phyloP scores from a whole-genome alignment of 2,329 filamentous ascomycete genomes.

The Cordyceps pruinosa region DNA sequence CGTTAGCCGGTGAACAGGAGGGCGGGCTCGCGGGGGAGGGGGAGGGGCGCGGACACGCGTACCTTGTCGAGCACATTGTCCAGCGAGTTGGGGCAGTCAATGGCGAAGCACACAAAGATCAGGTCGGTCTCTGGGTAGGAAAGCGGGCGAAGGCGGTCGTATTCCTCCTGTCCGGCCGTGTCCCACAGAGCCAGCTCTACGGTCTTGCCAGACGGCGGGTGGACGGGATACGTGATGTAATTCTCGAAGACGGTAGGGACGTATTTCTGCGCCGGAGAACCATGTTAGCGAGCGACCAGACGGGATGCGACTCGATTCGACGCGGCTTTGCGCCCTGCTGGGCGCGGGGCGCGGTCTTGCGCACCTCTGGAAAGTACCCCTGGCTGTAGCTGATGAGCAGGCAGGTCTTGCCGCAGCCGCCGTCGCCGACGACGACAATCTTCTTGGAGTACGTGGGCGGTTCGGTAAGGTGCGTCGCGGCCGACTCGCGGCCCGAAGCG shows the following conservation, averaged over 20 bases:
- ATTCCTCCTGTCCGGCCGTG: slow-evolving; percentile 97
- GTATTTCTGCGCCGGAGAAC: slow-evolving; percentile 75
- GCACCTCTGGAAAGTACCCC: slow-evolving; percentile 96
- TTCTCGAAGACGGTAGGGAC: slow-evolving; percentile 99
- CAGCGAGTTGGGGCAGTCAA: slow-evolving; percentile 95
- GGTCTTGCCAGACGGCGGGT: slow-evolving; percentile 81
- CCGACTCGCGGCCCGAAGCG: slow-evolving; percentile 68
- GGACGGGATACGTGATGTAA: slow-evolving; percentile 95
- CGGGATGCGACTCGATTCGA: slow-evolving; percentile 5
- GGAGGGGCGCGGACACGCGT: too few species aligned
- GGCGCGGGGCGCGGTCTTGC: slow-evolving; percentile 17
- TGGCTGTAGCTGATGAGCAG: slow-evolving; percentile 97
- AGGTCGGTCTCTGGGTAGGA: slow-evolving; percentile 98
- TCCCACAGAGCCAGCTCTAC: slow-evolving; percentile 98
- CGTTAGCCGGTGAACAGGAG: too few species aligned
- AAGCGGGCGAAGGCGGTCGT: slow-evolving; percentile 88
- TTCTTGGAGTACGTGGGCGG: slow-evolving; percentile 96
- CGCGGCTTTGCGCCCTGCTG: not conserved
- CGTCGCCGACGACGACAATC: slow-evolving; percentile 96
- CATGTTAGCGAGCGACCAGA: slow-evolving; percentile 4
- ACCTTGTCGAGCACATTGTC: slow-evolving; percentile 99
- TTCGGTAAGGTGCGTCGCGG: slow-evolving; percentile 79
- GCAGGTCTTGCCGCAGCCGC: slow-evolving; percentile 97
- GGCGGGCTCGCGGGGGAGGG: not conserved
- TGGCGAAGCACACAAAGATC: slow-evolving; percentile 97